A percentile compares a stretch with the other conserved stretches of the same genome.
phyloP scores from a whole-genome alignment of 768 basidiomycete genomes.

The Rhodotorula kratochvilovae region DNA sequence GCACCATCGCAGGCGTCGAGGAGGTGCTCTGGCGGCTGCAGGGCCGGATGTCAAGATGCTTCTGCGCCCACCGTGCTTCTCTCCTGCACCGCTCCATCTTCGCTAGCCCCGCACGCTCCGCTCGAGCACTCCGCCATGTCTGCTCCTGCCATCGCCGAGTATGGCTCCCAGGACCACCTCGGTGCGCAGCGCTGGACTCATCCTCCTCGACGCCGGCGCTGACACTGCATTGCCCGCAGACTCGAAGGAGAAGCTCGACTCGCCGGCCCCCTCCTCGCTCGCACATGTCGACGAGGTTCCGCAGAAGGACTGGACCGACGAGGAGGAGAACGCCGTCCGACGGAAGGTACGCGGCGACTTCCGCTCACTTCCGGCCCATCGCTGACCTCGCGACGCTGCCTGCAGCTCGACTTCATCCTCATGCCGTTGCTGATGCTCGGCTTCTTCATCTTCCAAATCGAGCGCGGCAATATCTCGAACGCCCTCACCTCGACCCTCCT shows the following conservation, averaged over 20 bases:
- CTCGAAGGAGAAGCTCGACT: not conserved
- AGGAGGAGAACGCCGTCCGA: not conserved
- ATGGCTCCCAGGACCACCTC: not conserved
- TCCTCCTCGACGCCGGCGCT: not conserved
- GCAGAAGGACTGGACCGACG: conserved; percentile 3
- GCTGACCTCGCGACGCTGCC: not conserved
- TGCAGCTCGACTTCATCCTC: conserved; percentile 42
- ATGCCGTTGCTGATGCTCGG: conserved; percentile 44
- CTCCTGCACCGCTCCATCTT: not conserved
- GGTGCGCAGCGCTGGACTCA: not conserved
- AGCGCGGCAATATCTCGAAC: conserved; percentile 45
- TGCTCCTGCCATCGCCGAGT: conserved; percentile 3
- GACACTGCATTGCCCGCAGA: not conserved
- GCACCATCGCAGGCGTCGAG: too few species aligned
- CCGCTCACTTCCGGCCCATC: too few species aligned
- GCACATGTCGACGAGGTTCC: not conserved
- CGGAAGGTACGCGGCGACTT: not conserved
- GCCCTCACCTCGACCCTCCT: conserved; percentile 34
- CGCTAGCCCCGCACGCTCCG: not conserved
- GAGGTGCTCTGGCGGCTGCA: too few species aligned
- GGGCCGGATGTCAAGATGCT: too few species aligned
- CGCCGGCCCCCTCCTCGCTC: not conserved
- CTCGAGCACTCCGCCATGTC: not conserved
- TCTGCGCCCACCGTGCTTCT: too few species aligned
- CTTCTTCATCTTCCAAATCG: conserved; percentile 45